Conservation (phyloP, 192 early-diverging fungal genomes). For the Coemansia sp. region DNA sequence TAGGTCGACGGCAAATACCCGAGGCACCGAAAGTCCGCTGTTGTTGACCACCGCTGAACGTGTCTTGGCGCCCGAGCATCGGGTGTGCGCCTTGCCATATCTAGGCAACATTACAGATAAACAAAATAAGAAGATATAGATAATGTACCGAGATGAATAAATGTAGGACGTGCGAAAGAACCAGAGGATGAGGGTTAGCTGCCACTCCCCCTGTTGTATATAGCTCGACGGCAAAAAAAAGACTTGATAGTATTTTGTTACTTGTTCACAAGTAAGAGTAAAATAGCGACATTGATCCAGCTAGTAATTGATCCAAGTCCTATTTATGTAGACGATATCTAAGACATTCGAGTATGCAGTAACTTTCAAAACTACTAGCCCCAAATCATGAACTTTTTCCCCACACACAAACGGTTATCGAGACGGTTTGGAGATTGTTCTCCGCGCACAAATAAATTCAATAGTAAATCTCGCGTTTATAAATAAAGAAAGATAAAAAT, state of each 20-base stretch:
- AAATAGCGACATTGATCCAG: conserved; percentile 7
- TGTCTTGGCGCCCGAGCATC: conserved; percentile 1
- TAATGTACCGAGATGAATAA: not conserved
- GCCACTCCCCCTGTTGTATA: not conserved
- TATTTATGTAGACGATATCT: conserved; percentile 6
- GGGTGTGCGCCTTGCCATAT: conserved; percentile 6
- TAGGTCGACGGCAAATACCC: conserved; percentile 47
- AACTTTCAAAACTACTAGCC: not conserved
- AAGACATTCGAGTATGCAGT: not conserved
- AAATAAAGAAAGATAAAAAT: not conserved
- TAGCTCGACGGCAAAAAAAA: not conserved
- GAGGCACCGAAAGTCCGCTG: conserved; percentile 16
- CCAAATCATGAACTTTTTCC: not conserved
- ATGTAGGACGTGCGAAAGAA: not conserved
- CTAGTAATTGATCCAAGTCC: not conserved
- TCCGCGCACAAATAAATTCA: not conserved
- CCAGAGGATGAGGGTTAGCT: not conserved
- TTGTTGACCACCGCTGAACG: not conserved
- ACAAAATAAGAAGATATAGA: conserved; percentile 1
- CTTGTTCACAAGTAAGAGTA: not conserved
- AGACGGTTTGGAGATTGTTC: not conserved
- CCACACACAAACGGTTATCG: not conserved
- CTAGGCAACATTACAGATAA: conserved; percentile 5
- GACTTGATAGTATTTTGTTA: not conserved
- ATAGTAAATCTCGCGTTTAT: not conserved